Evolutionary conservation across 2,329 filamentous ascomycete species (phyloP).

Genomic region (Helotiales sp.): DNA sequence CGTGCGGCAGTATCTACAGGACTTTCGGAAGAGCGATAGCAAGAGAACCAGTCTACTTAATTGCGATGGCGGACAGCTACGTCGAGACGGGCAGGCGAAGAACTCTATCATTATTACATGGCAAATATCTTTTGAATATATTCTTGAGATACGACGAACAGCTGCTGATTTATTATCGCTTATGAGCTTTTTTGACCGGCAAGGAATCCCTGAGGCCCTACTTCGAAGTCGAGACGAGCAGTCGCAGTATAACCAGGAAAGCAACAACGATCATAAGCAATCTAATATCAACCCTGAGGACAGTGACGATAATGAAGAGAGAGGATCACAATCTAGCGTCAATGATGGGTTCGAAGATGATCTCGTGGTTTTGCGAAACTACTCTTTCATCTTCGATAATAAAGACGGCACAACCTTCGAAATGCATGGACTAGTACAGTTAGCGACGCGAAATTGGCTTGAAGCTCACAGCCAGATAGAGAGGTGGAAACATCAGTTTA

Average conservation of each 20-base stretch:
- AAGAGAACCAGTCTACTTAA: slow-evolving; percentile 41
- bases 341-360: slow-evolving; percentile 42
- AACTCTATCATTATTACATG: slow-evolving; percentile 47
- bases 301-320: slow-evolving; percentile 40
- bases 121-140: slow-evolving; percentile 46
- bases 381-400: slow-evolving; percentile 43
- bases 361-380: slow-evolving; percentile 44
- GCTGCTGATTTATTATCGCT: slow-evolving; percentile 8
- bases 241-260: too few species aligned
- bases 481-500: slow-evolving; percentile 41
- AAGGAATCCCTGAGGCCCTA: slow-evolving; percentile 46
- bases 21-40: slow-evolving; percentile 44
- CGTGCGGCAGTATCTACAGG: slow-evolving; percentile 46
- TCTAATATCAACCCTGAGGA: background rate
- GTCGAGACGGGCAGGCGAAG: slow-evolving; percentile 44
- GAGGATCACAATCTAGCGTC: slow-evolving; percentile 8
- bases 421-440: slow-evolving; percentile 13
- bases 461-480: slow-evolving; percentile 36
- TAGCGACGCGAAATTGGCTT: slow-evolving; percentile 23
- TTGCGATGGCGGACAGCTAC: slow-evolving; percentile 42
- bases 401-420: slow-evolving; percentile 21
- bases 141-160: slow-evolving; percentile 39
- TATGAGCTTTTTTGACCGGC: too few species aligned
- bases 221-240: slow-evolving; percentile 34
- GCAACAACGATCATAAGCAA: background rate